Base-by-base conservation (phyloP, 2,329 filamentous ascomycete species). In the Helicocarpus griseus region DNA sequence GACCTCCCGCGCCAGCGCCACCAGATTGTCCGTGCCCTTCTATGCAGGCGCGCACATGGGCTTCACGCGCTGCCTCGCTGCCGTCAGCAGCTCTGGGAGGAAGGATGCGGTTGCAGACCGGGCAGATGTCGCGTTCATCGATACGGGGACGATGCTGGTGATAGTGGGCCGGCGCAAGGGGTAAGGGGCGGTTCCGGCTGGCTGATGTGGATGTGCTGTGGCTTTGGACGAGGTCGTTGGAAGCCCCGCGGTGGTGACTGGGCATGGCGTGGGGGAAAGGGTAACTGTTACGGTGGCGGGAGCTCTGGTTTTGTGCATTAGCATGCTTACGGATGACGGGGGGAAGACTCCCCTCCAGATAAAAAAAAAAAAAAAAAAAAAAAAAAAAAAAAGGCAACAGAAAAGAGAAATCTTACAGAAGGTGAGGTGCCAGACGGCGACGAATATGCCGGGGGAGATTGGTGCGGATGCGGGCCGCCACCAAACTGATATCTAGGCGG, bases 51-150 rank as follows among this genome's bases (percentile, higher is more conserved):
- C 71, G 67, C 14, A 74, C 68, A 53, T 76, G 73, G 3, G 63
- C 64, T 60, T 76, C 73, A 4, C 72, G 70, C 3, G 60, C 61
- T 35, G 65, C 65, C 52, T 73, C 67, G 17, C 64, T 67, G 21
- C 69, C 66, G 47, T 69, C 61, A 2, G 60, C 54, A 7, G 62
- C 67, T 19, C 69, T 58, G 9, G 68, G 61, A 4, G 71, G 72
- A 28, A 76, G 66, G 19, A 54, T 56, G 5, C 56, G 61, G 45
- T 69, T 67, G 52, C 73, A 76, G 19, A 76, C 66, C 4, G 73
- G 73, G 57, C 73, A 76, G 29, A 73, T 61, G 54, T 75, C 73
- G 40, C 64, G 63, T 57, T 76, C 73, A 9, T 66, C 63, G 4
- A 69, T 52, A 4, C 51, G 56, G n/a, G 54, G 60, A 11, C 57